Evolutionary conservation across 2,329 filamentous ascomycete genomes (phyloP).

Genomic region (Domatiomyces globalis): DNA sequence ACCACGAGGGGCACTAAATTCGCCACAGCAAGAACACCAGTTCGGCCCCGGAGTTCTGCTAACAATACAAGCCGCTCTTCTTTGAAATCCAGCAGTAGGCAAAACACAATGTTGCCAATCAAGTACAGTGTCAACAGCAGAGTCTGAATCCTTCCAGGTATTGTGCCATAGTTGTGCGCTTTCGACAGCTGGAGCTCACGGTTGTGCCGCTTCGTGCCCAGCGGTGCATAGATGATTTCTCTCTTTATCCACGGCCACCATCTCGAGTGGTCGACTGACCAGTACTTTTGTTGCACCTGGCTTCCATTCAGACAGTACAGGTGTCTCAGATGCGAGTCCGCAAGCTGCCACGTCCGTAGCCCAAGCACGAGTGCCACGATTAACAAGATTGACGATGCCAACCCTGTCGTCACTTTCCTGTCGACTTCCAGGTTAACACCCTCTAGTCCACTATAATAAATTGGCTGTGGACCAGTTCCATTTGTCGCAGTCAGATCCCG

Average conservation of each 20-base stretch:
- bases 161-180: constrained; percentile 57
- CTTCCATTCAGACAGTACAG: constrained; percentile 27
- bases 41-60: constrained; percentile 72
- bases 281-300: constrained; percentile 30
- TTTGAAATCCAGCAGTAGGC: constrained; percentile 33
- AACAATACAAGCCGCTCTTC: constrained; percentile 42
- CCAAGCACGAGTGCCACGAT: constrained; percentile 25
- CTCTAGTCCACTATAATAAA: constrained; percentile 13
- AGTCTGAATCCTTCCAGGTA: constrained; percentile 66
- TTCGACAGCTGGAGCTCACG: constrained; percentile 54
- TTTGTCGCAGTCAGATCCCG: neutral
- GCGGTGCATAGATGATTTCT: constrained; percentile 44
- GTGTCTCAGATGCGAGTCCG: constrained; percentile 31
- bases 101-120: constrained; percentile 64
- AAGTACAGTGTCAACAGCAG: constrained; percentile 54
- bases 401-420: constrained; percentile 12
- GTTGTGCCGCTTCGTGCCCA: constrained; percentile 64
- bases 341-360: constrained; percentile 29
- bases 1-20: constrained; percentile 89
- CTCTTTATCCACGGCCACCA: constrained; percentile 34
- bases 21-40: constrained; percentile 67
- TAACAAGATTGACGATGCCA: constrained; percentile 24
- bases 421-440: constrained; percentile 19
- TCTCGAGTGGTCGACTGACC: constrained; percentile 28
- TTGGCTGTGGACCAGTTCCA: neutral